Conservation (phyloP, 345 rosid genomes). For the Jatropha curcas region DNA sequence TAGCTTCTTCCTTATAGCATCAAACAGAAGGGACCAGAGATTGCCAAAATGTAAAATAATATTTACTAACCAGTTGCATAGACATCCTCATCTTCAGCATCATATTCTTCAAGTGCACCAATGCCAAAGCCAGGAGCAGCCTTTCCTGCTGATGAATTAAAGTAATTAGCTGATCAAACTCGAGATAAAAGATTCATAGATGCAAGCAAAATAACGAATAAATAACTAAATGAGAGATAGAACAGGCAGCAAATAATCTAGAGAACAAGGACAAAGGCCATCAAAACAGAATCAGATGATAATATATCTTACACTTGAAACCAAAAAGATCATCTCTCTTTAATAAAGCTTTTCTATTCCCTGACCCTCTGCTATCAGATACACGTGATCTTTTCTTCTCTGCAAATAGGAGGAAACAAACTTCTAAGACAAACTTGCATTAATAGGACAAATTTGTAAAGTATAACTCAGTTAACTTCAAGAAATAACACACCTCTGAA, state of each 20-base stretch:
- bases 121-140: slow-evolving; percentile 95
- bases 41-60: neutral
- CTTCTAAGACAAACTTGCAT: slow-evolving; percentile 14
- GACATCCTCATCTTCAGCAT: slow-evolving; percentile 95
- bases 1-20: neutral
- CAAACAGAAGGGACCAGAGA: neutral
- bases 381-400: slow-evolving; percentile 69
- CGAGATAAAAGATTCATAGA: slow-evolving; percentile 14
- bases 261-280: neutral
- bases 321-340: slow-evolving; percentile 73
- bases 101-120: slow-evolving; percentile 97
- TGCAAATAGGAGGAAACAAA: slow-evolving; percentile 31
- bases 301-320: slow-evolving; percentile 63
- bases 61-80: slow-evolving; percentile 60
- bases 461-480: slow-evolving; percentile 20
- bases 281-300: slow-evolving; percentile 14
- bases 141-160: slow-evolving; percentile 76
- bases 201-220: slow-evolving; percentile 1
- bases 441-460: slow-evolving; percentile 13
- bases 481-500: slow-evolving; percentile 67
- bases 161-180: slow-evolving; percentile 35
- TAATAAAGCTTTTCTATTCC: slow-evolving; percentile 49
- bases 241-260: slow-evolving; percentile 2
- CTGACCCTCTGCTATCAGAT: slow-evolving; percentile 49
- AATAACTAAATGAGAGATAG: slow-evolving; percentile 21